Evolutionary conservation across 1,284 basidiomycete species (phyloP), one percentile per base, ranked within the genome.

Genomic region (Rhodotorula sp.): DNA sequence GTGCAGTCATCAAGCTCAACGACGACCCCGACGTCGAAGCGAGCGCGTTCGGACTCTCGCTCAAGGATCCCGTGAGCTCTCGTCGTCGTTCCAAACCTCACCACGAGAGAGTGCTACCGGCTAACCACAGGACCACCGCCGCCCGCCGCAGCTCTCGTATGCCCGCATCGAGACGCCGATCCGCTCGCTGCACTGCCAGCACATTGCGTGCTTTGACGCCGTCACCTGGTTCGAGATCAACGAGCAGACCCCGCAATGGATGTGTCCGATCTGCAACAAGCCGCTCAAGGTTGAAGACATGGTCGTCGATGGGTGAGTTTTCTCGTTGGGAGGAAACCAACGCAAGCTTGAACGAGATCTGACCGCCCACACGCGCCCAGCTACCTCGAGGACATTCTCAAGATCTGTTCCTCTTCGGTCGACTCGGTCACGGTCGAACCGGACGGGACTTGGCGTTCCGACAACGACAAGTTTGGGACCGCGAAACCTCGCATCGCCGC

Each of bases 121-220:
- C 50, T 28, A 38, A n/a, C 28, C 34, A 6, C 34, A 34, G 34
- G 5, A 34, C 34, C 34, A 7, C 8, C 8, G 34, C 34, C 34
- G 34, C 34, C n/a, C n/a, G n/a, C n/a, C n/a, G n/a, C 34, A 97
- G 90, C 83, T 99, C 68, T 94, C 92, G 63, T 97, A 92, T 79
- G 88, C 90, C 81, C 90, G 95, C 18, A 89, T 99, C 69, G 84
- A 82, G 43, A 90, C 87, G 0, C 95, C 97, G 3, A 90, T 91
- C 79, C 90, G 95, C 23, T 95, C 95, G 0, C 85, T 84, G 19
- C 84, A 86, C 72, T 99, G 97, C 80, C 87, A 90, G 31, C 97
- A 99, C 81, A 84, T 92, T 3, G 93, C 97, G 79, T 99, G 97
- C 81, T 99, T 99, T 80, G 97, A 99, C 81, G 94, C 95, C 0